Evolutionary conservation across 2,329 filamentous ascomycete species (phyloP), one percentile per base, ranked within the genome.

Genomic region (Ophiostoma angusticollis): DNA sequence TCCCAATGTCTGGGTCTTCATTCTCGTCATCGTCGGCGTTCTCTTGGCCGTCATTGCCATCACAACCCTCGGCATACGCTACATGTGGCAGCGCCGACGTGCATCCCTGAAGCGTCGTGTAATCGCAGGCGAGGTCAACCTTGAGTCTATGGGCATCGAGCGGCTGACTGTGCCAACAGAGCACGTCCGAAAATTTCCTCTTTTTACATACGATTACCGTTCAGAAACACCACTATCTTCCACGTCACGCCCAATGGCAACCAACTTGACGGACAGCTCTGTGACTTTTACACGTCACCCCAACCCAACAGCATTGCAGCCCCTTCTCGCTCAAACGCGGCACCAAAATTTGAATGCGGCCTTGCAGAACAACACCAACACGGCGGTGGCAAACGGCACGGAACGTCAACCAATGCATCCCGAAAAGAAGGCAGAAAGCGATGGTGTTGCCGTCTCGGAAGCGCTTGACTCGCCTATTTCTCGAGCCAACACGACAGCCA

Each of bases 101-200:
- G 67, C 68, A 18, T 67, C 67, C 1, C 63, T 96, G 9, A 74
- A 75, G 36, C 70, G 74, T 34, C 75, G 86, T 11, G 79, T 95
- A 13, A 68, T 74, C 42, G 68, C 67, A 7, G 87, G 89, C 37
- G 82, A 94, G 49, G 78, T 93, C 16, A 84, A 95, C 52, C 65
- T 95, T 3, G 87, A 95, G 58, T 77, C 76, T 3, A 69, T 94
- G 48, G 87, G 86, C 2, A 84, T 95, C 49, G 89, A 84, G 53
- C 73, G 81, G 12, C 61, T 94, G 18, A 84, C 74, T 2, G 83
- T 95, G 0, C 85, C 89, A 1, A 63, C 70, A 32, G 62, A 75
- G 8, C 65, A 85, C 28, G 68, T 96, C 18, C 70, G 82, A 34
- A 70, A 70, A 16, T 80, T 95, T 51, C 84, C 86, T 1, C 58